These are phyloP conservation scores for Zygoascus bituminiphila DNA, from an alignment of 805 yeast genomes.

Conservation along the genomic window DNA sequence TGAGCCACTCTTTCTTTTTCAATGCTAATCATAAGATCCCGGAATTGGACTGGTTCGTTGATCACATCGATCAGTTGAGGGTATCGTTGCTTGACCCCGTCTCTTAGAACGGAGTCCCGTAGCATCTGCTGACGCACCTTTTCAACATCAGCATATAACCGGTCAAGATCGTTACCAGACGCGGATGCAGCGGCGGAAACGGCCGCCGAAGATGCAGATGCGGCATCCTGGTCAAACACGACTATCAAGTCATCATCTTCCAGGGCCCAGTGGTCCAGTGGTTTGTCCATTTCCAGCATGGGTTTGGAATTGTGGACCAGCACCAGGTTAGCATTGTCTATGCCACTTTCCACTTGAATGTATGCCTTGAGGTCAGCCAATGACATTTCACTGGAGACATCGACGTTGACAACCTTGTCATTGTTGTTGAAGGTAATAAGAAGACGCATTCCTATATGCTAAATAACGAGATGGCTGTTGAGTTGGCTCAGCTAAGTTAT, in stretches of 20 bases:
- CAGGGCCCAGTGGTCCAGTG: conserved; percentile 42
- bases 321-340: conserved; percentile 40
- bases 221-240: conserved; percentile 4
- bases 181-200: background rate
- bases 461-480: too few species aligned
- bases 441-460: conserved; percentile 43
- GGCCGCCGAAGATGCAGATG: conserved; percentile 5
- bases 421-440: conserved; percentile 42
- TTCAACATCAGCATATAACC: conserved; percentile 22
- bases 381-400: conserved; percentile 56
- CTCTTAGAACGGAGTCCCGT: conserved; percentile 27
- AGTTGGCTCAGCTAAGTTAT: too few species aligned
- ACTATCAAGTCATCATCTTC: conserved; percentile 54
- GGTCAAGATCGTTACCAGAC: background rate
- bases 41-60: conserved; percentile 43
- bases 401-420: conserved; percentile 48
- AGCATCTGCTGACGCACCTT: conserved; percentile 29
- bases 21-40: conserved; percentile 26
- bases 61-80: conserved; percentile 44
- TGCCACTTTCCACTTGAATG: conserved; percentile 58
- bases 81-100: conserved; percentile 29
- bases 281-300: conserved; percentile 30
- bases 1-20: conserved; percentile 22
- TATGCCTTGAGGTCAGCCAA: conserved; percentile 65
- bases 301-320: conserved; percentile 40